These are phyloP conservation scores for Globisporangium nodosum DNA, from an alignment of 352 stramenopile genomes.

Conservation along the genomic window DNA sequence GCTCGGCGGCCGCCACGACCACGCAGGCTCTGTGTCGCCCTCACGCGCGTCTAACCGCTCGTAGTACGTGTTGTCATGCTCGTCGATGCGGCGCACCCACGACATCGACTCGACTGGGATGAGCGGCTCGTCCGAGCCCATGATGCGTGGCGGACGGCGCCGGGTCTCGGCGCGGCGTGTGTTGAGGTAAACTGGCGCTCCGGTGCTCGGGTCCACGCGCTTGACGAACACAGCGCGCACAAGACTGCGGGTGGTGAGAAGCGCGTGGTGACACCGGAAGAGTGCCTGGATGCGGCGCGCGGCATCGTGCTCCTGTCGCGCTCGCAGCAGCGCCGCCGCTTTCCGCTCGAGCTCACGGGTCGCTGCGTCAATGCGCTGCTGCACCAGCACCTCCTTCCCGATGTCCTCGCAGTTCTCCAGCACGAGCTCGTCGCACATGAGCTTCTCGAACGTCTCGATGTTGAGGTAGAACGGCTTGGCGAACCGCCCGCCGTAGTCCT, in stretches of 20 bases:
- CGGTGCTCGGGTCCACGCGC: slow-evolving; percentile 47
- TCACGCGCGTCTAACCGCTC: slow-evolving; percentile 20
- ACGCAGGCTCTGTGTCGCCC: neutral
- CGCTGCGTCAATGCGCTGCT: slow-evolving; percentile 42
- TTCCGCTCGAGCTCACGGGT: slow-evolving; percentile 18
- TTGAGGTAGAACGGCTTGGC: slow-evolving; percentile 70
- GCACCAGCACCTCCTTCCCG: slow-evolving; percentile 50
- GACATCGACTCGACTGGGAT: slow-evolving; percentile 57
- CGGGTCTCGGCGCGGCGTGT: slow-evolving; percentile 30
- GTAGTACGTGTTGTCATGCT: slow-evolving; percentile 49
- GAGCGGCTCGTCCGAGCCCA: slow-evolving; percentile 38
- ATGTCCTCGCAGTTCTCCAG: slow-evolving; percentile 63
- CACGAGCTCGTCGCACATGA: slow-evolving; percentile 62
- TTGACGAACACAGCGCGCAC: slow-evolving; percentile 55
- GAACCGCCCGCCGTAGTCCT: slow-evolving; percentile 43
- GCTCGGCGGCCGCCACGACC: slow-evolving; percentile 34
- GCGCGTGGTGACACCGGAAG: slow-evolving; percentile 47
- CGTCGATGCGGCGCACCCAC: slow-evolving; percentile 50
- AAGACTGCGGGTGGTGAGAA: slow-evolving; percentile 30
- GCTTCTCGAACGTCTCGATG: slow-evolving; percentile 51
- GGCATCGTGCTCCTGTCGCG: slow-evolving; percentile 28
- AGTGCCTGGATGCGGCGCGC: slow-evolving; percentile 61
- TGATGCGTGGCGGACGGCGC: slow-evolving; percentile 31
- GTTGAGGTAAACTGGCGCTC: slow-evolving; percentile 60
- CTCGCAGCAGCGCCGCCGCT: slow-evolving; percentile 20